Evolutionary conservation across 148 eudicot species (phyloP), one percentile per base, ranked within the genome.

Genomic region (Oxyria digyna): DNA sequence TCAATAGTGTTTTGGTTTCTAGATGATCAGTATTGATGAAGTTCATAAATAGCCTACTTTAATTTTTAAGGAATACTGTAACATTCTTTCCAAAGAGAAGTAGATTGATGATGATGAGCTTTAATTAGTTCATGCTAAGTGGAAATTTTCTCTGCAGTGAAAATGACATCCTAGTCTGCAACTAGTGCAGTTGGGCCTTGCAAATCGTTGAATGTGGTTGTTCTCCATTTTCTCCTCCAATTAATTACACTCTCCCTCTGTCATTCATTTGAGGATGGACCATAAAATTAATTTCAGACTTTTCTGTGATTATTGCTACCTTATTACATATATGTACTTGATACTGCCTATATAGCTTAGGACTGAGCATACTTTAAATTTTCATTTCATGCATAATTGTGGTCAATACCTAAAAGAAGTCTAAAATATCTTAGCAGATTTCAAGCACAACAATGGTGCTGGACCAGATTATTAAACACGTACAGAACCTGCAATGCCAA

Each of bases 401-500:
- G 62, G 62, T 52, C 62, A 49, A 49, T 49, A 24, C 66, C 69
- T 42, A 69, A 14, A 69, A 49, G 17, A 49, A 62, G 14, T 52
- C 48, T 54, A n/a, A 49, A 72, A 38, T 67, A 54, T 17, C 67
- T 49, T 78, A 79, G 2, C 90, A 95, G 99, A 88, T 95, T 76
- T 84, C 93, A 42, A 97, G 99, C 69, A 91, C 97, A 57, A 92
- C 97, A 27, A 77, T 87, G 81, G 97, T 95, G 79, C 81, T 95
- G 77, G 99, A 95, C 79, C 97, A 95, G 76, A 95, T 95, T 66
- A 95, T 95, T 67, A 95, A 88, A 75, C 97, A 95, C 73, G 99
- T 95, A 67, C 99, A 91, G 73, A 83, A 85, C 41, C 76, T 95
- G 81, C 99, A 95, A 74, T 92, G 85, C 31, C 99, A 95, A 87